Percentiles rank a stretch among this genome's conserved stretches.
phyloP scores from a whole-genome alignment of 345 rosid genomes.

The Psidium friedrichsthalianum region DNA sequence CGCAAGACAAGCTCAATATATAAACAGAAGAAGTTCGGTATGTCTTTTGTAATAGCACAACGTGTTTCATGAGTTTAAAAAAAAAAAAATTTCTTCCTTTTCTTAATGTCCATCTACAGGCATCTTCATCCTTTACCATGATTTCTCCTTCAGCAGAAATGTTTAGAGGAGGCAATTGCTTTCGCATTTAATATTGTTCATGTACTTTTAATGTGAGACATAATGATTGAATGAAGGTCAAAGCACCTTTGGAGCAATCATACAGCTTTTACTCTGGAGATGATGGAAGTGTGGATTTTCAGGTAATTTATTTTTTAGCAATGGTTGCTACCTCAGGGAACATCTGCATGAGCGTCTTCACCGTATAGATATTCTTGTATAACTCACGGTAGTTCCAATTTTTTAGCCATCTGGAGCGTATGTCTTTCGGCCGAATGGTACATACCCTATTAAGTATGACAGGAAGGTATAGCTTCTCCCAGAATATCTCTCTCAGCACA shows the following conservation, averaged over 20 bases:
- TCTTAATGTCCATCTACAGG: neutral
- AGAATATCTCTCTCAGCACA: neutral
- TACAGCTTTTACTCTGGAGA: constrained; percentile 60
- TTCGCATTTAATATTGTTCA: neutral
- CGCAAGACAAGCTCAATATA: neutral
- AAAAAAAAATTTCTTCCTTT: neutral
- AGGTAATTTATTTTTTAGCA: neutral
- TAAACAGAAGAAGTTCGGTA: neutral
- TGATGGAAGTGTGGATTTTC: constrained; percentile 36
- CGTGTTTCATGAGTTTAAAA: neutral
- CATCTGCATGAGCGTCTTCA: neutral
- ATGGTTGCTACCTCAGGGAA: neutral
- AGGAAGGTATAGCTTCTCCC: constrained; percentile 32
- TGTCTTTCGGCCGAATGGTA: constrained; percentile 87
- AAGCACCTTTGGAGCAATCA: constrained; percentile 54
- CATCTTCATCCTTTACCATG: neutral
- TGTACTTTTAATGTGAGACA: neutral
- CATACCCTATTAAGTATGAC: constrained; percentile 41
- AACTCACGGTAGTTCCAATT: neutral
- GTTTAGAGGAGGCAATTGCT: neutral
- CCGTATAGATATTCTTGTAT: neutral
- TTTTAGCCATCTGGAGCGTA: constrained; percentile 81
- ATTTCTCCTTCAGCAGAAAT: neutral
- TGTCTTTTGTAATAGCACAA: neutral
- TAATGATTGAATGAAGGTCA: constrained; percentile 32